Conservation (phyloP, 2,329 filamentous ascomycete species). For the Pseudocercospora fuligena region DNA sequence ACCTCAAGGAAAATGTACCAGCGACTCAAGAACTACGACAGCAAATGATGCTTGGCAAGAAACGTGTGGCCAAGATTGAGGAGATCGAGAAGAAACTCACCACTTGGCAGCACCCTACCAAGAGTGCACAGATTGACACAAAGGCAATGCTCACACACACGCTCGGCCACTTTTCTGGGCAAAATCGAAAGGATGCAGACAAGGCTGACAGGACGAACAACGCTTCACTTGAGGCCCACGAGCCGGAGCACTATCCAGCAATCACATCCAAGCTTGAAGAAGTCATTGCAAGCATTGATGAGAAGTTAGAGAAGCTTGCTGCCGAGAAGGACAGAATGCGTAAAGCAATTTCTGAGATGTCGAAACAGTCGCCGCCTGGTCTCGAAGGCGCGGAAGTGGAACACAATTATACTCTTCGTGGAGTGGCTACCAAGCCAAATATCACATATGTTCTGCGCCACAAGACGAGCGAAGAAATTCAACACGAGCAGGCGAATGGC, state of each 20-base stretch:
- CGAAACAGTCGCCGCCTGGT: constrained; percentile 30
- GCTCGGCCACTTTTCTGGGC: constrained; percentile 39
- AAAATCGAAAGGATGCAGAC: constrained; percentile 33
- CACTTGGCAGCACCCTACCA: constrained; percentile 40
- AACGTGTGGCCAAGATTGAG: constrained; percentile 40
- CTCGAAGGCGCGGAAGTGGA: constrained; percentile 40
- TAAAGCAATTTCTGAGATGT: constrained; percentile 37
- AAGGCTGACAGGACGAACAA: constrained; percentile 29
- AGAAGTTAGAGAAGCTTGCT: constrained; percentile 37
- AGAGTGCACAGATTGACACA: constrained; percentile 42
- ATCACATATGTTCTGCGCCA: constrained; percentile 61
- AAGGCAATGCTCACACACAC: constrained; percentile 44
- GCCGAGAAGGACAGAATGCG: constrained; percentile 39
- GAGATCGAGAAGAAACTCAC: constrained; percentile 38
- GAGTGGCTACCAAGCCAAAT: constrained; percentile 62
- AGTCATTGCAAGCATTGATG: constrained; percentile 38
- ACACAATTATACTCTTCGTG: constrained; percentile 60
- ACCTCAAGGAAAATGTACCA: constrained; percentile 58
- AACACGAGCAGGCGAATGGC: neutral
- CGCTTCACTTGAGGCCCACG: constrained; percentile 22
- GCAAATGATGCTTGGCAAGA: constrained; percentile 42
- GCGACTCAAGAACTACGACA: constrained; percentile 55
- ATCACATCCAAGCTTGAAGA: constrained; percentile 43
- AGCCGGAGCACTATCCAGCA: constrained; percentile 32
- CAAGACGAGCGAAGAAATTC: constrained; percentile 17